Evolutionary conservation across 495 filamentous ascomycete species (phyloP).

Genomic region (Achaetomiella virescens): DNA sequence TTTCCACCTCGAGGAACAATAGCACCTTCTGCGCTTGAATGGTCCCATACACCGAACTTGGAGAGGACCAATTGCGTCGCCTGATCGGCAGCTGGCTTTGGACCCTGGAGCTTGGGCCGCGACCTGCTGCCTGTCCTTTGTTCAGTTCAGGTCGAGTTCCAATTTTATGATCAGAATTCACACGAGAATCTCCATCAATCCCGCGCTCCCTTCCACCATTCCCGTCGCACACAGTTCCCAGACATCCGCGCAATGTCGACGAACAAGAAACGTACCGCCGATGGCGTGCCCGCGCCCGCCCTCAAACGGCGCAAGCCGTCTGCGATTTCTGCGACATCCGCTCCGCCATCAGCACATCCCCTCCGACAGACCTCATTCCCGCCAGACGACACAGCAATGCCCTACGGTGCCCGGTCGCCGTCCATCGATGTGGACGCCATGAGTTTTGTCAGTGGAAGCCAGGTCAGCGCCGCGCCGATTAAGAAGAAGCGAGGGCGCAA

Average conservation of each 20-base stretch:
- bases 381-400: constrained; percentile 44
- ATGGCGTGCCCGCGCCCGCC: constrained; percentile 37
- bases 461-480: constrained; percentile 45
- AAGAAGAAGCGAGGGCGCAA: constrained; percentile 60
- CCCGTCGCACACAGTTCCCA: constrained; percentile 43
- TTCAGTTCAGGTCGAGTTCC: too few relatives aligned
- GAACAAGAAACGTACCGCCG: constrained; percentile 54
- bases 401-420: constrained; percentile 54
- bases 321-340: constrained; percentile 42
- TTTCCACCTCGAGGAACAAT: too few relatives aligned
- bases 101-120: neutral
- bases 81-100: neutral
- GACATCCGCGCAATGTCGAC: constrained; percentile 22
- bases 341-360: constrained; percentile 54
- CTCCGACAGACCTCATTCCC: constrained; percentile 89
- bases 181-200: too few relatives aligned
- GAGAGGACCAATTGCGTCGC: too few relatives aligned
- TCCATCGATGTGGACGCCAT: constrained; percentile 57
- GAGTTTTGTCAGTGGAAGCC: constrained; percentile 63
- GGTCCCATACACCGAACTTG: too few relatives aligned
- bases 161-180: too few relatives aligned
- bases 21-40: too few relatives aligned
- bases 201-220: constrained; percentile 48
- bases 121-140: too few relatives aligned
- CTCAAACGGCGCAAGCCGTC: constrained; percentile 64